Base-by-base conservation (phyloP, 768 basidiomycete species). In the Termitomyces sp. region DNA sequence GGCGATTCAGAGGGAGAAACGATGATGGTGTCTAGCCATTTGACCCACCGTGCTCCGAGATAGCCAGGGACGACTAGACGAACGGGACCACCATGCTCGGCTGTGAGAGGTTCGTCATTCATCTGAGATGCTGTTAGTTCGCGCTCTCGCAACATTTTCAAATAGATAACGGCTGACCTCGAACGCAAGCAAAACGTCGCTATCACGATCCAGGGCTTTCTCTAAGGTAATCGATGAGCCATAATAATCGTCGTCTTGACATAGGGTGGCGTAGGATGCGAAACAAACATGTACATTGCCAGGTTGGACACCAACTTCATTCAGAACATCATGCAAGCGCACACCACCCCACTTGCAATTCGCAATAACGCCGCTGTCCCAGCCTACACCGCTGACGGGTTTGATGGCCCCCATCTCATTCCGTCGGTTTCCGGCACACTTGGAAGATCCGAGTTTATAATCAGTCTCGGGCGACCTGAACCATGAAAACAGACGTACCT, bases 1-100 rank as follows among this genome's bases (percentile, higher is more conserved):
- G 80, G 77, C 1, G 86, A 87, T 70, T 89, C 87, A 7, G 70
- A 67, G 0, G 69, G 26, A 5, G 84, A 81, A 58, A 88, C 66
- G 30, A 76, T 71, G 64, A 89, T 83, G 0, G 75, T 81, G 64
- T 87, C 84, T 0, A 88, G 74, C 88, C 88, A 90, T 74, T 90
- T 89, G 8, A 88, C 86, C 85, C 87, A 88, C 12, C 88, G 81
- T 33, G 85, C 88, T 6, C 88, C 88, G 16, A 82, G 75, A 64
- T 79, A 81, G 3, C 88, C 88, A 0, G 88, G 88, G 1, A 84
- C 84, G 43, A 89, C 80, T 8, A 86, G 70, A n/a, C 88, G 83
- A 28, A 90, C 64, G 4, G 87, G 87, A 5, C 79, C 86, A 1
- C 88, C 88, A 50, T 85, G 86, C 56, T 84, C 82, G 1, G 86